These are phyloP conservation scores for Lipomyces chichibuensis DNA, from an alignment of 805 yeast genomes.

Conservation along the genomic window DNA sequence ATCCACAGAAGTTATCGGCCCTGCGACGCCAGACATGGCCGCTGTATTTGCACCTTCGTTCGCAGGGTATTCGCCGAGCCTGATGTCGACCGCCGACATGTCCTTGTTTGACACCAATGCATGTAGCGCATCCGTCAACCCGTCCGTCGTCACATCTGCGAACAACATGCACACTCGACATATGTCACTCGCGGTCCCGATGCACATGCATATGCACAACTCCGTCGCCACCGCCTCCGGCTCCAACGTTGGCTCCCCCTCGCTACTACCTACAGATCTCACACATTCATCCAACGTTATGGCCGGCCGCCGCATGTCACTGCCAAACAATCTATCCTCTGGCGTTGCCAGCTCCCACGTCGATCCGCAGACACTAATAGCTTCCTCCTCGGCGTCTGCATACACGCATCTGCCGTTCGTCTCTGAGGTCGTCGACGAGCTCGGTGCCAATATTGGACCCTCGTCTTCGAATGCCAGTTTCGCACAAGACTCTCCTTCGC, in stretches of 20 bases:
- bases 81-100: not conserved
- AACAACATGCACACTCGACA: not conserved
- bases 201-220: not conserved
- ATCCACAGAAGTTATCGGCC: not conserved
- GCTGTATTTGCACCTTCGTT: not conserved
- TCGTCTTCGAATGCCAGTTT: not conserved
- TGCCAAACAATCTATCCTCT: conserved; percentile 3
- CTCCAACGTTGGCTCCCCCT: not conserved
- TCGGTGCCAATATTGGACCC: not conserved
- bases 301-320: conserved; percentile 21
- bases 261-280: conserved; percentile 14
- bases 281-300: conserved; percentile 19
- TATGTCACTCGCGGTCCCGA: not conserved
- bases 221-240: not conserved
- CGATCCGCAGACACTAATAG: conserved; percentile 10
- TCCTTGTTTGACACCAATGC: not conserved
- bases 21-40: not conserved
- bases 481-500: not conserved
- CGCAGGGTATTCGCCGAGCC: not conserved
- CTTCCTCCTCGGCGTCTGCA: not conserved
- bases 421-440: not conserved
- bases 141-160: not conserved
- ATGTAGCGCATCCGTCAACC: not conserved
- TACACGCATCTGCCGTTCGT: conserved; percentile 8
- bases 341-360: not conserved